These are phyloP conservation scores for Magnusiomyces fungicola DNA, from an alignment of 1,139 yeast species.

Conservation along the genomic window DNA sequence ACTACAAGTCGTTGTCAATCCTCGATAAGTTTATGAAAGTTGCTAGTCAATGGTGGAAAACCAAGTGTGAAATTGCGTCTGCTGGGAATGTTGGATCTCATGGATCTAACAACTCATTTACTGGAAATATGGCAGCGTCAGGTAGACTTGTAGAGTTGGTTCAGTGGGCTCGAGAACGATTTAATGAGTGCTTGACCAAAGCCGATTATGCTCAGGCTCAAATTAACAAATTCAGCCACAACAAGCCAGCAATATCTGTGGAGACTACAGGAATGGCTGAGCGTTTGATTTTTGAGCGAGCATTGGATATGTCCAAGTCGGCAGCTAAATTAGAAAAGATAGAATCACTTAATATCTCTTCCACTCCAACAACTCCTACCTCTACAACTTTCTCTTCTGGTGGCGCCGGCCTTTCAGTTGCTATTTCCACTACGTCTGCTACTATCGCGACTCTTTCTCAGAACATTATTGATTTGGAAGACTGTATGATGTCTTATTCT, in stretches of 20 bases:
- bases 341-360: conserved; percentile 28
- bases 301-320: conserved; percentile 81
- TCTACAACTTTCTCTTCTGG: neutral
- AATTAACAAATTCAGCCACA: conserved; percentile 19
- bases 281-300: conserved; percentile 81
- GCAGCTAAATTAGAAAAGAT: conserved; percentile 86
- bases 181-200: conserved; percentile 80
- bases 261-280: conserved; percentile 46
- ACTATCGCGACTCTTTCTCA: neutral
- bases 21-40: conserved; percentile 78
- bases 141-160: conserved; percentile 66
- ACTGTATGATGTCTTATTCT: conserved; percentile 83
- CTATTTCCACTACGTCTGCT: neutral
- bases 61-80: conserved; percentile 36
- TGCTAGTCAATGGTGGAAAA: conserved; percentile 87
- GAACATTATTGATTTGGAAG: conserved; percentile 51
- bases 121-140: conserved; percentile 31
- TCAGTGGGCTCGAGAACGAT: conserved; percentile 86
- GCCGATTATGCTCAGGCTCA: conserved; percentile 66
- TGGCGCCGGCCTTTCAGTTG: neutral
- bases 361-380: neutral
- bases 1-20: conserved; percentile 73
- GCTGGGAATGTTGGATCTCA: neutral
- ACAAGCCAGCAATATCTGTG: conserved; percentile 17
- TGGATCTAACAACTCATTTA: conserved; percentile 18